These are phyloP conservation scores for Hymenochaete sp. DNA, from an alignment of 1,284 basidiomycete genomes.

Conservation along the genomic window DNA sequence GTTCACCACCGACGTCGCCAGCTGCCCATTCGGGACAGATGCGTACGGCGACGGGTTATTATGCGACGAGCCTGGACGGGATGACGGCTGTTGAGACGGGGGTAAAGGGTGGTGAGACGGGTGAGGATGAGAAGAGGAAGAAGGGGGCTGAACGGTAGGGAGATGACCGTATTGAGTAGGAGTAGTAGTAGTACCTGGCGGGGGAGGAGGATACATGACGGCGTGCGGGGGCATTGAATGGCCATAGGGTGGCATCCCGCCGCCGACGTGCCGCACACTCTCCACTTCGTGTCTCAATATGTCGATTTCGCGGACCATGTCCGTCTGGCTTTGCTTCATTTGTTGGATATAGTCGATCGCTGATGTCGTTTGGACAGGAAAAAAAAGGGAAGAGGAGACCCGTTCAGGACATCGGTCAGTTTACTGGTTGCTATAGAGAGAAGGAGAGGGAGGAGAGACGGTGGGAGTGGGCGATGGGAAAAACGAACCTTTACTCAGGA, in stretches of 20 bases:
- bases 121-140: constrained; percentile 26
- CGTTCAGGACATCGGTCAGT: no score
- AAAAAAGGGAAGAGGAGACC: no score
- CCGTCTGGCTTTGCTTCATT: constrained; percentile 67
- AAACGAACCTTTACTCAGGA: constrained; percentile 75
- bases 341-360: constrained; percentile 82
- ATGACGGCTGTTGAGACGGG: constrained; percentile 27
- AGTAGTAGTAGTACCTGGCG: constrained; percentile 26
- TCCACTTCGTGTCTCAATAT: constrained; percentile 70
- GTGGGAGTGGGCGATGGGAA: constrained; percentile 15
- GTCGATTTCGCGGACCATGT: constrained; percentile 72
- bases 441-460: constrained; percentile 15
- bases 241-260: constrained; percentile 46
- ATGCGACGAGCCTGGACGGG: constrained; percentile 39
- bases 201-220: constrained; percentile 29
- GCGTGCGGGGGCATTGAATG: constrained; percentile 40
- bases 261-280: constrained; percentile 47
- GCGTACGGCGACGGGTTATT: constrained; percentile 42
- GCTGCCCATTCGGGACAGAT: constrained; percentile 28
- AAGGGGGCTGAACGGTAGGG: constrained; percentile 29
- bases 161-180: constrained; percentile 29
- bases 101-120: constrained; percentile 29
- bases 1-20: constrained; percentile 16
- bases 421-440: no score
- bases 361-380: no score